Evolutionary conservation across 2,329 filamentous ascomycete genomes (phyloP), one percentile per base, ranked within the genome.

Genomic region (Bipolaris gigantea): DNA sequence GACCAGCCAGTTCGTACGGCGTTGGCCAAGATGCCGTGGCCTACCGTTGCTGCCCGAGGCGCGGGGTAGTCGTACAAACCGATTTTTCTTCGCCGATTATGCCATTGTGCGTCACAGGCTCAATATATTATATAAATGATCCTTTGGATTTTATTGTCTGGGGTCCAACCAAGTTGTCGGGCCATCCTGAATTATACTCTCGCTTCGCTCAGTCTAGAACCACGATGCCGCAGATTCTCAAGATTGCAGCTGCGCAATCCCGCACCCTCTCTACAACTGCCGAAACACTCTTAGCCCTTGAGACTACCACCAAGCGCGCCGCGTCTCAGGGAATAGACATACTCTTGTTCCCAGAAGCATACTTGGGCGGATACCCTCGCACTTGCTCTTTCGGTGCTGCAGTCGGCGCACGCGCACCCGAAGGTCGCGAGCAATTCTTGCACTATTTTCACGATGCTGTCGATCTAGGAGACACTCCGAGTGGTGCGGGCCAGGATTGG

Each of bases 281-380:
- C 38, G 70, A 82, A 32, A 95, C 91, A 1, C 82, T 96, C 50
- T 67, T 75, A 6, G 83, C 87, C 33, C 83, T 96, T 46, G 81
- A 86, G 65, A 63, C 73, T 10, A 85, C 89, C 13, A 86, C 89
- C 32, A 76, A 76, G 21, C 76, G 80, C 33, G 92, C 92, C n/a
- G 83, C 86, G 3, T 80, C 72, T 11, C 73, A 78, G 38, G 78
- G 77, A 43, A 79, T 85, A 15, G 78, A 94, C 71, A 81, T 97
- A 45, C 81, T 97, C 25, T 85, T 97, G 48, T 92, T 97, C 57
- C 93, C 93, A 0, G 92, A 97, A 78, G 92, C 92, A 19, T 96
- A 91, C 70, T 82, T 97, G 1, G 93, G 93, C 42, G 93, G 92
- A 1, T 97, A 97, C 71, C 93, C 93, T 16, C 88, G 92, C 10